Evolutionary conservation across 192 early-diverging fungal species (phyloP).

Genomic region (Allomyces macrogynus): DNA sequence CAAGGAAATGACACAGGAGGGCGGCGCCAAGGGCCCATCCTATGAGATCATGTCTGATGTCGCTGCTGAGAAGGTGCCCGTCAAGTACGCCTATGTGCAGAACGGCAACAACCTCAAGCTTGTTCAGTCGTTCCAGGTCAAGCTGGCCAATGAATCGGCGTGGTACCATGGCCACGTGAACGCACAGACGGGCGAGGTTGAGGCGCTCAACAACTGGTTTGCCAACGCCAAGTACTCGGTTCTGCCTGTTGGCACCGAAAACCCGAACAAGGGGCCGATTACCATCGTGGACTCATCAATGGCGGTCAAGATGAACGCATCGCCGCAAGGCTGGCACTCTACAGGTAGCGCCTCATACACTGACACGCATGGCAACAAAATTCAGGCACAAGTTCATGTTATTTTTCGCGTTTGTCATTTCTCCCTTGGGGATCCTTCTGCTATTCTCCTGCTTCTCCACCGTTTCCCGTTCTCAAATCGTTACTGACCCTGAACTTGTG

Average conservation of each 20-base stretch:
- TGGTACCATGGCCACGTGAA: conserved; percentile 61
- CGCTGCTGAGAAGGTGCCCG: conserved; percentile 23
- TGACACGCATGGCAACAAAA: conserved; percentile 80
- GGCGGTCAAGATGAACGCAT: conserved; percentile 22
- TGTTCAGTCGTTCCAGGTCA: conserved; percentile 64
- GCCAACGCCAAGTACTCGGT: conserved; percentile 56
- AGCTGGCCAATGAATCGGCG: conserved; percentile 41
- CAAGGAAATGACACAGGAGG: too few relatives aligned
- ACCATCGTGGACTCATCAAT: conserved; percentile 20
- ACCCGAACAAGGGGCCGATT: conserved; percentile 47
- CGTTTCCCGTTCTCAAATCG: too few relatives aligned
- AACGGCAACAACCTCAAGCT: conserved; percentile 33
- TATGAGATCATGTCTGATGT: too few relatives aligned
- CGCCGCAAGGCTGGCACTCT: conserved; percentile 41
- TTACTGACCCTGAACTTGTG: too few relatives aligned
- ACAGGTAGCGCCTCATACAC: conserved; percentile 15
- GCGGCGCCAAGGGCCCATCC: too few relatives aligned
- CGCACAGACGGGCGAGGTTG: conserved; percentile 33
- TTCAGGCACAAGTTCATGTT: conserved; percentile 45
- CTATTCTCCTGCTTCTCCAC: too few relatives aligned
- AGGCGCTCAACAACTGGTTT: conserved; percentile 67
- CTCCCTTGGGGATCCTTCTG: too few relatives aligned
- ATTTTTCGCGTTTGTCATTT: too few relatives aligned
- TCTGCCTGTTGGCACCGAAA: conserved; percentile 55
- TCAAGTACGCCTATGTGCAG: conserved; percentile 41